These are phyloP conservation scores for Sporobolomyces pararoseus DNA, from an alignment of 768 basidiomycete genomes.

Conservation along the genomic window DNA sequence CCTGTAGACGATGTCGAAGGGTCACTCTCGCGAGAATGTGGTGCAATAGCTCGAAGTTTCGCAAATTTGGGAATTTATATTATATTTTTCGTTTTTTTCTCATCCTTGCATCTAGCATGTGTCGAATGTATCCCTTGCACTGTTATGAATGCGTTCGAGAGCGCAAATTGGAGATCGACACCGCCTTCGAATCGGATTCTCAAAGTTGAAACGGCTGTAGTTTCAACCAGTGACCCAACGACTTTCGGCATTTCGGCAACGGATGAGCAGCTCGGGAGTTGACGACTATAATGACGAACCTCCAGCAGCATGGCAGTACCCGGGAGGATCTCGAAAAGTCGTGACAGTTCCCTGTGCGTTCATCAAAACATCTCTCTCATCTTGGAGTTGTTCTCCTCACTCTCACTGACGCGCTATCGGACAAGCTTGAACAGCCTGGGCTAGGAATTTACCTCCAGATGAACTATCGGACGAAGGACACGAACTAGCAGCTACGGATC, in stretches of 20 bases:
- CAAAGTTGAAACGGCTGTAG: no score
- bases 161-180: no score
- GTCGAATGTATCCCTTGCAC: no score
- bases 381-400: neutral
- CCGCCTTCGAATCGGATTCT: no score
- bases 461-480: conserved; percentile 30
- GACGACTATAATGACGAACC: neutral
- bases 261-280: neutral
- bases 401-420: neutral
- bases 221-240: no score
- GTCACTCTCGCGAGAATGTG: no score
- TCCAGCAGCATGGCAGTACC: conserved; percentile 7
- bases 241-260: neutral
- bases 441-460: conserved; percentile 30
- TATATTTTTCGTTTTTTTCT: no score
- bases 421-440: conserved; percentile 29
- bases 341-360: conserved; percentile 20
- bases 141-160: no score
- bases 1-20: no score
- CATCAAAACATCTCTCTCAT: neutral
- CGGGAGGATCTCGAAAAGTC: neutral
- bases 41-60: no score
- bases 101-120: no score
- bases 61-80: no score
- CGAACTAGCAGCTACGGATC: neutral